Base-by-base conservation (phyloP, 2,329 filamentous ascomycete species). In the Colletotrichum gigasporum region DNA sequence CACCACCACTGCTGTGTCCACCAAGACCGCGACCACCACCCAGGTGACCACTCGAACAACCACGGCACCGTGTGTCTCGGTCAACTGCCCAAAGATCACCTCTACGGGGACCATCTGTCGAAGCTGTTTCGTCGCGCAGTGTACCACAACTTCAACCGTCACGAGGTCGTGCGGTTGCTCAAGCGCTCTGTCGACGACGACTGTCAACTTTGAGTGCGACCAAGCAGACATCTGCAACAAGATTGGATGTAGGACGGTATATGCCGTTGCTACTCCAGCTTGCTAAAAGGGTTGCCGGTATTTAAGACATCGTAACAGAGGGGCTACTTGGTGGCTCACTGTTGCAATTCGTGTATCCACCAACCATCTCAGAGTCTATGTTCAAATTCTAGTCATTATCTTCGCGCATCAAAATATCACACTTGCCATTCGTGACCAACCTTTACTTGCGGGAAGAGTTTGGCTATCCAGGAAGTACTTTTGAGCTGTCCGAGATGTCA, bases 71-170 rank as follows among this genome's bases (percentile, higher is more conserved):
- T 63, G 51, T 41, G 37, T 45, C 5, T 18, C 45, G 3, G 54
- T 52, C 32, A 39, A n/a, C 34, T 78, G 76, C 20, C 75, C 76
- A 9, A 77, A 75, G 12, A 70, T 78, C 9, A 77, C 74, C 0
- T 48, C 69, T 7, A 75, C 72, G 10, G 53, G 66, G 2, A 71
- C 71, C 14, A 64, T 71, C 20, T 79, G 77, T 68, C 70, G 71
- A 16, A 76, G 73, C 4, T 79, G 77, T 59, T 58, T 73, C 2
- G 63, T 73, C 12, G 72, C 72, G 6, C 45, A 70, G 52, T 79
- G 77, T 37, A 58, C 77, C 26, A 66, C 37, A 4, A 32, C 73
- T 10, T 65, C 67, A 26, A 76, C 74, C 4, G 57, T 78, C 11
- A 74, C 69, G 8, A 74, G 71, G 16, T 69, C 71, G 2, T 75